Percentiles rank a stretch among this genome's conserved stretches.
phyloP scores from a whole-genome alignment of 1,284 basidiomycete species.

The Megacollybia platyphylla region DNA sequence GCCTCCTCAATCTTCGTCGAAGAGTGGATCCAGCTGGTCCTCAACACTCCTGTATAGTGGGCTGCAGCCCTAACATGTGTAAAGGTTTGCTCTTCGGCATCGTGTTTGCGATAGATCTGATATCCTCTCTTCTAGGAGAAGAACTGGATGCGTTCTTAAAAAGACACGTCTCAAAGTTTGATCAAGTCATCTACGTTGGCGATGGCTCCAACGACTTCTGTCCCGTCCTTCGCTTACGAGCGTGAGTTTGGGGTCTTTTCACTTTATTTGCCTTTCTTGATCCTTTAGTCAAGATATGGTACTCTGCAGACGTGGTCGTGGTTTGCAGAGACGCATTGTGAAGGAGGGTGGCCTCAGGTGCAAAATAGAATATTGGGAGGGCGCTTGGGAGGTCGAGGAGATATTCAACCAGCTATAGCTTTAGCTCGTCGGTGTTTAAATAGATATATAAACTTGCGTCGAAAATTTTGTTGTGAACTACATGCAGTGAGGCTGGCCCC shows the following conservation, averaged over 20 bases:
- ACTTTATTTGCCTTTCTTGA: constrained; percentile 2
- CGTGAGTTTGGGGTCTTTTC: constrained; percentile 27
- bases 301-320: constrained; percentile 67
- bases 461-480: background rate
- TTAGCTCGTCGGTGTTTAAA: background rate
- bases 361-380: constrained; percentile 73
- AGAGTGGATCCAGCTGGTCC: constrained; percentile 64
- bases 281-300: constrained; percentile 57
- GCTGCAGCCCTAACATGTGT: constrained; percentile 97
- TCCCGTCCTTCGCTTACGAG: constrained; percentile 71
- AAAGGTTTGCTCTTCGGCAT: constrained; percentile 47
- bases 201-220: constrained; percentile 97
- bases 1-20: constrained; percentile 69
- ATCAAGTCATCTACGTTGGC: constrained; percentile 84
- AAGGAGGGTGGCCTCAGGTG: constrained; percentile 68
- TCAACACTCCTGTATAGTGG: constrained; percentile 80
- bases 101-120: background rate
- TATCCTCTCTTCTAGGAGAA: constrained; percentile 41
- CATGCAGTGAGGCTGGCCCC: background rate
- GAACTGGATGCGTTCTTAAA: constrained; percentile 78
- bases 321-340: constrained; percentile 64
- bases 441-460: too few relatives aligned
- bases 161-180: constrained; percentile 57
- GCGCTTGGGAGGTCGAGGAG: constrained; percentile 92
- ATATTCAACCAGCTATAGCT: constrained; percentile 36